Percentiles rank a stretch among this genome's conserved stretches.
These are phyloP conservation scores for Trametes pubescens DNA, from an alignment of 1,284 basidiomycete genomes.

Conservation along the genomic window DNA sequence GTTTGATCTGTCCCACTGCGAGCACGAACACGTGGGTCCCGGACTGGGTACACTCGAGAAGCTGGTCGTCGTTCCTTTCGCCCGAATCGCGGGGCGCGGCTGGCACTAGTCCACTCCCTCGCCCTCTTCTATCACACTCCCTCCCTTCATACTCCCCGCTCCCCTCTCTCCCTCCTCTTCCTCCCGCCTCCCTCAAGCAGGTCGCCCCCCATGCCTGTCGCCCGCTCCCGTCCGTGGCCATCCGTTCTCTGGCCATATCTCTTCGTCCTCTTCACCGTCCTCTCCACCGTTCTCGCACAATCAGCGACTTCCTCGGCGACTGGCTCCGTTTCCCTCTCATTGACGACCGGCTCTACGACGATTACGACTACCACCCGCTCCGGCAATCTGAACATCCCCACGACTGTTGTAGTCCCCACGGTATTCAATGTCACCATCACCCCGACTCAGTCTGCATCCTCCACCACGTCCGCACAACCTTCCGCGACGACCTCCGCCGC, in stretches of 20 bases:
- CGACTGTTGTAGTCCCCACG: conserved; percentile 63
- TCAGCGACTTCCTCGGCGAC: conserved; percentile 28
- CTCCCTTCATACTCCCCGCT: conserved; percentile 19
- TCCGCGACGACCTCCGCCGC: conserved; percentile 57
- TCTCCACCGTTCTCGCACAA: conserved; percentile 31
- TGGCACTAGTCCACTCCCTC: neutral
- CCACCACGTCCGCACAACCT: conserved; percentile 43
- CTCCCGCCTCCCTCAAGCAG: conserved; percentile 24
- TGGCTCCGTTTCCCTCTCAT: conserved; percentile 34
- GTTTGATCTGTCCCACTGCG: conserved; percentile 1
- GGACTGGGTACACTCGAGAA: conserved; percentile 12
- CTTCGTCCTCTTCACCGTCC: conserved; percentile 26
- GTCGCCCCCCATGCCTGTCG: conserved; percentile 29
- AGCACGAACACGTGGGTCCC: conserved; percentile 16
- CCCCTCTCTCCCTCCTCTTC: conserved; percentile 24
- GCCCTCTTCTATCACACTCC: conserved; percentile 28
- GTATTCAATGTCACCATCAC: conserved; percentile 62
- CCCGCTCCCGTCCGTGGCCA: conserved; percentile 30
- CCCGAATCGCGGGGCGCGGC: neutral
- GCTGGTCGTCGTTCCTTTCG: conserved; percentile 7
- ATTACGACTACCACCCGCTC: conserved; percentile 55
- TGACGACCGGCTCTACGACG: conserved; percentile 38
- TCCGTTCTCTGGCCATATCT: conserved; percentile 32
- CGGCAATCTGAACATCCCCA: conserved; percentile 53
- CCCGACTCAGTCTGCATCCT: conserved; percentile 44